Conservation (phyloP, 768 basidiomycete genomes). For the Psilocybe cyanescens region DNA sequence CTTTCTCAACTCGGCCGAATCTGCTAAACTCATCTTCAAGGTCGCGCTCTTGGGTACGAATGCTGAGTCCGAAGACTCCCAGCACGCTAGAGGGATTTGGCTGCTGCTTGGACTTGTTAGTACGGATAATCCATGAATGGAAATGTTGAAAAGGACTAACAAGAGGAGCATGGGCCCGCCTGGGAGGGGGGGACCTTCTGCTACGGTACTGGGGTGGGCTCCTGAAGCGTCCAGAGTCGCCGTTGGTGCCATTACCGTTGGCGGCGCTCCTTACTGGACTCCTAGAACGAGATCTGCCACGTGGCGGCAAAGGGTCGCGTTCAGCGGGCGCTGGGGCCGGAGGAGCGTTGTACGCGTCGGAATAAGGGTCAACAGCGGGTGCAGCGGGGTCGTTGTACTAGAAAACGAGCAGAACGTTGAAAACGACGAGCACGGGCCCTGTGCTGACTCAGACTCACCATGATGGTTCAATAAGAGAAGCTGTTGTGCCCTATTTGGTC, state of each 20-base stretch:
- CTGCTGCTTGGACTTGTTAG: slow-evolving; percentile 64
- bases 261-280: slow-evolving; percentile 59
- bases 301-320: slow-evolving; percentile 56
- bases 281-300: slow-evolving; percentile 78
- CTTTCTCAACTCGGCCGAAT: slow-evolving; percentile 91
- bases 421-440: slow-evolving; percentile 15
- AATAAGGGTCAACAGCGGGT: slow-evolving; percentile 75
- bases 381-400: slow-evolving; percentile 70
- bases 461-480: slow-evolving; percentile 63
- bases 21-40: slow-evolving; percentile 93
- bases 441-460: slow-evolving; percentile 53
- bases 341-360: slow-evolving; percentile 79
- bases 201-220: slow-evolving; percentile 49
- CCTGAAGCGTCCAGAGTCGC: slow-evolving; percentile 52
- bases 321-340: slow-evolving; percentile 54
- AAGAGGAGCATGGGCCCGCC: slow-evolving; percentile 72
- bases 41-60: slow-evolving; percentile 92
- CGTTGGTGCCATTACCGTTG: slow-evolving; percentile 41
- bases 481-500: slow-evolving; percentile 49
- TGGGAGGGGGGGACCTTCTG: slow-evolving; percentile 63
- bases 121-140: slow-evolving; percentile 15
- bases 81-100: slow-evolving; percentile 88
- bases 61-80: slow-evolving; percentile 98
- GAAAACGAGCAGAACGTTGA: slow-evolving; percentile 16
- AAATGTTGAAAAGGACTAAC: slow-evolving; percentile 46